Conservation (phyloP, 78 protist species). For the Dictyostelium firmibasis region DNA sequence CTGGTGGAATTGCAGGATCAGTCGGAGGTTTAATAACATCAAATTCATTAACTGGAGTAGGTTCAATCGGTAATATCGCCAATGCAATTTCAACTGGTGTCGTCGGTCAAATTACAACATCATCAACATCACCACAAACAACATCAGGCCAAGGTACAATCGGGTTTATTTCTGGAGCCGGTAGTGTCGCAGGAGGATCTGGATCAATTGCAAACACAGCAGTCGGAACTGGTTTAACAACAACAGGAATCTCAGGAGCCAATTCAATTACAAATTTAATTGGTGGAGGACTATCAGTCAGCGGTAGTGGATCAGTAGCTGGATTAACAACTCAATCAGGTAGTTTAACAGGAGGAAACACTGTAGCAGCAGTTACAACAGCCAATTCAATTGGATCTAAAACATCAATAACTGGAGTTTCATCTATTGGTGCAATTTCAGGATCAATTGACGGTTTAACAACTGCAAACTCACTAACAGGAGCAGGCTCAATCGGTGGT, state of each 20-base stretch:
- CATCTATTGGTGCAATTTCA: not conserved
- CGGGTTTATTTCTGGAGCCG: not conserved
- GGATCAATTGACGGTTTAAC: too few relatives aligned
- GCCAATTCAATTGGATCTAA: not conserved
- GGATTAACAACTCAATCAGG: not conserved
- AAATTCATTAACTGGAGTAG: not conserved
- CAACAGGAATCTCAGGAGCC: not conserved
- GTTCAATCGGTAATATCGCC: not conserved
- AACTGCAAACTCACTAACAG: not conserved
- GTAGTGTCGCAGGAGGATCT: not conserved
- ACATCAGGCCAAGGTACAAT: not conserved
- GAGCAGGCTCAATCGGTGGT: not conserved
- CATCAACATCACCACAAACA: not conserved
- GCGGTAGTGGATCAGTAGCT: not conserved
- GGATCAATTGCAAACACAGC: not conserved
- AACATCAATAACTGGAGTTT: not conserved
- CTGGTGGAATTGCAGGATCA: not conserved
- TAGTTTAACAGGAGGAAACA: not conserved
- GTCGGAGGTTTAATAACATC: not conserved
- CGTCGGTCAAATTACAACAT: not conserved
- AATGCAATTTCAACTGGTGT: not conserved
- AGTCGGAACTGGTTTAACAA: too few relatives aligned
- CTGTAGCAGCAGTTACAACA: not conserved
- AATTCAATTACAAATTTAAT: not conserved
- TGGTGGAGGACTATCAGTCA: not conserved